Evolutionary conservation across 2,329 filamentous ascomycete species (phyloP).

Genomic region (Alternaria longipes): DNA sequence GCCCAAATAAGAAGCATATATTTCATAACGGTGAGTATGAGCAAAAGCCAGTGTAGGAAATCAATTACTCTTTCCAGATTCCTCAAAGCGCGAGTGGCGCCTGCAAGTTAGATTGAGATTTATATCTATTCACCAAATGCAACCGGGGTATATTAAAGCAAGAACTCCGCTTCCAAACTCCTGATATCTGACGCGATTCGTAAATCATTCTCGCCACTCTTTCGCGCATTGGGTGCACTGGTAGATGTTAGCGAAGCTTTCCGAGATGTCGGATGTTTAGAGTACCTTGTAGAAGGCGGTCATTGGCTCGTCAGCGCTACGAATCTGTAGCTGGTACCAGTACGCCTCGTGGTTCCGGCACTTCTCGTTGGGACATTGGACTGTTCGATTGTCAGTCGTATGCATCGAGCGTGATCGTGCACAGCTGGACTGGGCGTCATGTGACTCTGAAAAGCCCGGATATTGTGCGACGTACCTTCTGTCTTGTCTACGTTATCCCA

Average conservation of each 20-base stretch:
- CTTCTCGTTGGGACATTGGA: slow-evolving; percentile 81
- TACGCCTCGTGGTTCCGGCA: slow-evolving; percentile 88
- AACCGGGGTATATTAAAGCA: slow-evolving; percentile 20
- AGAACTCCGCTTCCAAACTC: slow-evolving; percentile 17
- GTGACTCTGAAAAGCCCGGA: too few relatives aligned
- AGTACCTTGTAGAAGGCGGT: slow-evolving; percentile 89
- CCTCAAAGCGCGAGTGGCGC: neutral
- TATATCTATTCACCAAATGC: neutral
- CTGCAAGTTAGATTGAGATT: neutral
- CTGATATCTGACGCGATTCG: slow-evolving; percentile 2
- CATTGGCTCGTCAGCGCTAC: slow-evolving; percentile 98
- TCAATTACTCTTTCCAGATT: neutral
- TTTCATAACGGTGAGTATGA: neutral
- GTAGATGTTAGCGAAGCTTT: slow-evolving; percentile 11
- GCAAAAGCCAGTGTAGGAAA: neutral
- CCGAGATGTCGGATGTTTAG: neutral
- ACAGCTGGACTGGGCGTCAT: neutral
- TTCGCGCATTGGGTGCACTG: slow-evolving; percentile 55
- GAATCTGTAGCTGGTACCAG: slow-evolving; percentile 96
- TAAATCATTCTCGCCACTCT: slow-evolving; percentile 55
- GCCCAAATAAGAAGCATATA: neutral
- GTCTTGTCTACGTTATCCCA: slow-evolving; percentile 94
- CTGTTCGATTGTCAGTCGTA: slow-evolving; percentile 50
- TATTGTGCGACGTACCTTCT: slow-evolving; percentile 56
- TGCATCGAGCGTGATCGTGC: neutral